Evolutionary conservation across 768 basidiomycete genomes (phyloP).

Genomic region (Amanita rubescens): DNA sequence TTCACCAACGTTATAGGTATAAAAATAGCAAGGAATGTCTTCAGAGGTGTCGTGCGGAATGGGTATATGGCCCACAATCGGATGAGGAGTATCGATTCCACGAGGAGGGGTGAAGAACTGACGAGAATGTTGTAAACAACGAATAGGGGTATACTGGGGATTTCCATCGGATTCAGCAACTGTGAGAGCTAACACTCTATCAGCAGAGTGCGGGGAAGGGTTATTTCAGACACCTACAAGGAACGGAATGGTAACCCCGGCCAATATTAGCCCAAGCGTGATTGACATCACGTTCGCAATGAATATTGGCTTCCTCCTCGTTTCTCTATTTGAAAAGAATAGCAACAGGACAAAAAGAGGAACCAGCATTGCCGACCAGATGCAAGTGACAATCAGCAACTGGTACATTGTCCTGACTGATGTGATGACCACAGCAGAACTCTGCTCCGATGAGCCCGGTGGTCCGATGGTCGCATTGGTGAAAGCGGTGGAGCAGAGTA

Average conservation of each 20-base stretch:
- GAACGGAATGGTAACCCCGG: background rate
- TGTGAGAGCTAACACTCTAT: background rate
- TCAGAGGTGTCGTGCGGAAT: conserved; percentile 5
- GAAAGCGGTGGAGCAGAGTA: background rate
- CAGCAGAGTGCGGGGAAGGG: background rate
- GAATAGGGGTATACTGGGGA: background rate
- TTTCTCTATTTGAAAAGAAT: conserved; percentile 14
- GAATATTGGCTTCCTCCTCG: conserved; percentile 15
- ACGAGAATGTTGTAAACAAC: conserved; percentile 8
- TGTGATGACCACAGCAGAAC: background rate
- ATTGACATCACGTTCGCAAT: conserved; percentile 16
- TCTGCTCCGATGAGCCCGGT: background rate
- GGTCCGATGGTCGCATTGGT: background rate
- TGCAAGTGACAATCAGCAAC: conserved; percentile 2
- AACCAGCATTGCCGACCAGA: conserved; percentile 9
- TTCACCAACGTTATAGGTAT: conserved; percentile 13
- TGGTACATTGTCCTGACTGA: background rate
- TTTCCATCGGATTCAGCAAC: background rate
- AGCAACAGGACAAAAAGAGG: conserved; percentile 15
- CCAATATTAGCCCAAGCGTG: conserved; percentile 11
- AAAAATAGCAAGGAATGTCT: conserved; percentile 11
- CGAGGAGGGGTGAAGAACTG: conserved; percentile 12
- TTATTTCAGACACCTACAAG: conserved; percentile 9
- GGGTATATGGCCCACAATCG: conserved; percentile 17
- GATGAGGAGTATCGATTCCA: conserved; percentile 19